These are phyloP conservation scores for Plasmodium malariae DNA, from an alignment of 169 alveolate species.

Conservation along the genomic window DNA sequence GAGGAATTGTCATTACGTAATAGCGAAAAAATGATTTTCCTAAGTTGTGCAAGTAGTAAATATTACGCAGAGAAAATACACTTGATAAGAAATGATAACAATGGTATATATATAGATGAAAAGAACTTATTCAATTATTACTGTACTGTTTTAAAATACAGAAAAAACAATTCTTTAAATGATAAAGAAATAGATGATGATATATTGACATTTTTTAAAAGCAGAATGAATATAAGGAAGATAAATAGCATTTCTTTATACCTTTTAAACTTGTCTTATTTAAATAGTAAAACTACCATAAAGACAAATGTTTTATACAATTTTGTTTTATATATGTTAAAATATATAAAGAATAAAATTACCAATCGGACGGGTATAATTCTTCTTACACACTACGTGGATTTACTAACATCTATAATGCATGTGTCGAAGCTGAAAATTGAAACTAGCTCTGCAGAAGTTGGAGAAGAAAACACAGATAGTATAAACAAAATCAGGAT, in stretches of 20 bases:
- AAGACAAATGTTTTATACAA: conserved; percentile 30
- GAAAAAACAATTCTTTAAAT: conserved; percentile 32
- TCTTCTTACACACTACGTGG: not conserved
- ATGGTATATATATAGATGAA: conserved; percentile 5
- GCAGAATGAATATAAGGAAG: not conserved
- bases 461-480: conserved; percentile 11
- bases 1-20: not conserved
- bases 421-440: conserved; percentile 37
- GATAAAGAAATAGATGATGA: conserved; percentile 55
- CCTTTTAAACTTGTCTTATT: conserved; percentile 32
- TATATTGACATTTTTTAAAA: conserved; percentile 12
- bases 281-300: conserved; percentile 49
- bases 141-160: conserved; percentile 36
- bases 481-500: conserved; percentile 20
- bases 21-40: conserved; percentile 41
- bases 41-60: conserved; percentile 47
- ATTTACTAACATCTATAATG: conserved; percentile 41
- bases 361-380: conserved; percentile 5
- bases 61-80: conserved; percentile 49
- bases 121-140: conserved; percentile 45
- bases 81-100: conserved; percentile 7
- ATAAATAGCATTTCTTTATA: conserved; percentile 35
- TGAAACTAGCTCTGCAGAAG: not conserved
- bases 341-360: conserved; percentile 44
- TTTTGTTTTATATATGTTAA: conserved; percentile 38